Evolutionary conservation across 2,329 filamentous ascomycete species (phyloP), one percentile per base, ranked within the genome.

Genomic region (Trichoderma sp.): DNA sequence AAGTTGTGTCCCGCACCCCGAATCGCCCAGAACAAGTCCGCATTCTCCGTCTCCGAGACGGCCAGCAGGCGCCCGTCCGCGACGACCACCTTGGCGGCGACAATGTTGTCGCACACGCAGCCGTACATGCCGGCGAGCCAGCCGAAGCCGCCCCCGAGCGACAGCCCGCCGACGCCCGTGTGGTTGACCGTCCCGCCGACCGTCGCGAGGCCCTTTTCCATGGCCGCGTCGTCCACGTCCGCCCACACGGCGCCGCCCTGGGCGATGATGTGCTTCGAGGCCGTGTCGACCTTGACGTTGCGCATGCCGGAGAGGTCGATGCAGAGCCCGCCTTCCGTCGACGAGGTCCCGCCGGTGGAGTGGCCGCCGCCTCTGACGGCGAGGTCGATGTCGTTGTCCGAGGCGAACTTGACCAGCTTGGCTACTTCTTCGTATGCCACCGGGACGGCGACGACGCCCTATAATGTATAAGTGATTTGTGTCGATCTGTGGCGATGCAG

Each of bases 131-230:
- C 81, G 17, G 78, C 82, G 4, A 89, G 76, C 73, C 81, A 83
- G 2, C 87, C 85, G 69, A 86, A 84, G 0, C 85, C 86, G 30
- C 85, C 86, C 0, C 85, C 85, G 0, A 88, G 70, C 0, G 81
- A 81, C 15, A 88, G 74, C 0, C 84, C 87, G 3, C 84, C 85
- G 9, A 88, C 81, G 3, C 87, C 86, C 0, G 85, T 88, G 68
- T 88, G 83, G 61, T 85, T 85, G 7, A 88, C 85, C 0, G 85
- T 87, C 1, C 86, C 86, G 5, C 85, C 85, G 0, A 88, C 85
- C 2, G 84, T 83, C 2, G 84, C 85, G 0, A 88, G 78, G 0
- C 79, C 79, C 68, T 84, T 74, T 62, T 78, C 74, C 39, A 77
- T 81, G 0, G 81, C 79, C 1, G 80, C 80, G 2, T 75, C 71